A percentile compares a stretch with the other conserved stretches of the same genome.
These are phyloP conservation scores for Auricularia auricula-judae DNA, from an alignment of 768 basidiomycete genomes.

Conservation along the genomic window DNA sequence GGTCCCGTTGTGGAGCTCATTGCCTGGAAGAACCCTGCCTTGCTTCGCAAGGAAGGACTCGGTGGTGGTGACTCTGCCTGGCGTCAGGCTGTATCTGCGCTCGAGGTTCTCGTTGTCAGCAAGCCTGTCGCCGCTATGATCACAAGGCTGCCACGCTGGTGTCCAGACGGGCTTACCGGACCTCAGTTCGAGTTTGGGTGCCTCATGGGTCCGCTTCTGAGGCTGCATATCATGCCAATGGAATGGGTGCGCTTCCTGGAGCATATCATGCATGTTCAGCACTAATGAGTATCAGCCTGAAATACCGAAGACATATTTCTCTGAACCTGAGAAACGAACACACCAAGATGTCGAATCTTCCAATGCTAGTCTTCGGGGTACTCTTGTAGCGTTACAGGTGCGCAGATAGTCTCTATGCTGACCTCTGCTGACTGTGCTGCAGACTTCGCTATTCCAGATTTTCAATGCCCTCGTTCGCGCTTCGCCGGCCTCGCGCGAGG, in stretches of 20 bases:
- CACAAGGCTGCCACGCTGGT: constrained; percentile 65
- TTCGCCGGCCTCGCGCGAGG: constrained; percentile 66
- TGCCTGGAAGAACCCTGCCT: constrained; percentile 46
- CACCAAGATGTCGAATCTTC: constrained; percentile 72
- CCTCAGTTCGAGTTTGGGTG: constrained; percentile 51
- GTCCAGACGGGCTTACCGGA: constrained; percentile 46
- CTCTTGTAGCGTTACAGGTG: constrained; percentile 76
- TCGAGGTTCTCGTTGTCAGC: constrained; percentile 69
- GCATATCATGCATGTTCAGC: too few species aligned
- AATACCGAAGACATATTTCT: constrained; percentile 72
- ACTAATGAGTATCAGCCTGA: constrained; percentile 25
- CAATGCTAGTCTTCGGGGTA: constrained; percentile 75
- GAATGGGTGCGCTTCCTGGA: constrained; percentile 43
- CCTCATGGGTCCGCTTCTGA: constrained; percentile 73
- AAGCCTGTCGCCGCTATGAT: constrained; percentile 80
- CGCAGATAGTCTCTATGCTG: constrained; percentile 5
- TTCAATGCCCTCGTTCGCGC: constrained; percentile 84
- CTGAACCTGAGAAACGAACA: constrained; percentile 68
- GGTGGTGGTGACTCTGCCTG: constrained; percentile 68
- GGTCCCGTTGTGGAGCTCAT: constrained; percentile 55
- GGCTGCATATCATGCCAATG: constrained; percentile 75
- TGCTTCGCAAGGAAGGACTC: constrained; percentile 57
- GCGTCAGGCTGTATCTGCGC: constrained; percentile 74
- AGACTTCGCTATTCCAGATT: constrained; percentile 69
- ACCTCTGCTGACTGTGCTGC: constrained; percentile 10